Percentiles rank a stretch among this genome's conserved stretches.
These are phyloP conservation scores for Schwanniomyces pseudopolymorphus DNA, from an alignment of 805 yeast species.

Conservation along the genomic window DNA sequence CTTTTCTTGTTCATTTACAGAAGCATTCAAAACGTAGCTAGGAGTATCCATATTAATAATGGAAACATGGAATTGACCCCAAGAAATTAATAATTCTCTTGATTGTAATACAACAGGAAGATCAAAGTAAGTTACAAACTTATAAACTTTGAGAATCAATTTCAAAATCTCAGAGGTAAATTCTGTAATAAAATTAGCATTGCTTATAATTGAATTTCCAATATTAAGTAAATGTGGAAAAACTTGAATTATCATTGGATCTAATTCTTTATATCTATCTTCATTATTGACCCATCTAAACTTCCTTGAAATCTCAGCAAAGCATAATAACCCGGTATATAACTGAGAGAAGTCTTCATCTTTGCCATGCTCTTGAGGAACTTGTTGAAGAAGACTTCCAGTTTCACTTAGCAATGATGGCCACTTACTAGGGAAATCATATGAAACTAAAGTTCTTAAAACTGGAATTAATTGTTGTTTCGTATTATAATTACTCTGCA, in stretches of 20 bases:
- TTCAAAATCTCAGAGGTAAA: conserved; percentile 69
- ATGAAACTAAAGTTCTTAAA: conserved; percentile 29
- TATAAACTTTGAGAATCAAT: conserved; percentile 70
- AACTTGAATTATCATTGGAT: conserved; percentile 50
- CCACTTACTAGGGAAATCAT: conserved; percentile 40
- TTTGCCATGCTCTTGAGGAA: conserved; percentile 12
- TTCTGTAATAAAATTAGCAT: conserved; percentile 25
- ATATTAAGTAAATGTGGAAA: conserved; percentile 68
- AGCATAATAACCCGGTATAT: conserved; percentile 68
- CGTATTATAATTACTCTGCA: conserved; percentile 30
- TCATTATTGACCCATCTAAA: conserved; percentile 71
- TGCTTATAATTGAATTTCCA: conserved; percentile 52
- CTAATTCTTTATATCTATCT: conserved; percentile 29
- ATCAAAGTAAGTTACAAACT: conserved; percentile 71
- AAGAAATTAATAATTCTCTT: conserved; percentile 50
- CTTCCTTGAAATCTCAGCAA: conserved; percentile 66
- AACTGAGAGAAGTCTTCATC: conserved; percentile 26
- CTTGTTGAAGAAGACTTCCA: conserved; percentile 30
- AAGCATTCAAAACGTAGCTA: conserved; percentile 46
- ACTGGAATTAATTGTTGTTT: conserved; percentile 42
- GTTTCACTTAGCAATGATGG: conserved; percentile 29
- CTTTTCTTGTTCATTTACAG: conserved; percentile 41
- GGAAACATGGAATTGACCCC: conserved; percentile 77
- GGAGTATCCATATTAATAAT: conserved; percentile 65
- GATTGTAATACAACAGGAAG: conserved; percentile 62